Evolutionary conservation across 2,329 filamentous ascomycete genomes (phyloP), one percentile per base, ranked within the genome.

Genomic region (Apiospora malaysiana): DNA sequence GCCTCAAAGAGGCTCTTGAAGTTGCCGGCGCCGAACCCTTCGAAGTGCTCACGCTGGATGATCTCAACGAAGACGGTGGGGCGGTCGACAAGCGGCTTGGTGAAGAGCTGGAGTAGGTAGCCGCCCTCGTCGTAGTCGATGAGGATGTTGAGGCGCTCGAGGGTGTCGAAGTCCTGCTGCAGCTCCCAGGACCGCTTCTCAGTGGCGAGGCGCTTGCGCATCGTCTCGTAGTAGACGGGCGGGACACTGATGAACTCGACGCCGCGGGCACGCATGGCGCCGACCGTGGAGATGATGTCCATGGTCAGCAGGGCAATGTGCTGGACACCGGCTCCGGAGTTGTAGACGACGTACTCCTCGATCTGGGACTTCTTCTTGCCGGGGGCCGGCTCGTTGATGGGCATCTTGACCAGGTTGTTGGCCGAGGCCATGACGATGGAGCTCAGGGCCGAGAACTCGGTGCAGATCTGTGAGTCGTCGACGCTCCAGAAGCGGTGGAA

Each of bases 401-500:
- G 95, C 94, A 98, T 98, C 85, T 98, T 98, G 82, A 98, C 94
- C 5, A 92, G 81, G 71, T 95, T 92, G 84, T 95, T 94, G 72
- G 91, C 90, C 5, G 91, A 94, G 56, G 93, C 90, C 94, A 98
- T 97, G 79, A 98, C 95, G 78, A 98, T 91, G 78, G 90, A 93
- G 83, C 92, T 94, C 66, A 98, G 87, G 12, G 95, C 94, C 0
- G 92, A 94, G 87, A 94, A 98, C 79, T 97, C 94, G 75, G 93
- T 97, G 87, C 91, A 94, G 83, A 98, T 97, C 80, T 97, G 90
- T 76, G 90, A 92, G 86, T 98, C 95, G 81, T 98, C 95, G 71
- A 98, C 95, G 70, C 91, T 94, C 95, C 95, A 98, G 91, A 98
- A 98, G 75, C 95, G 93, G 85, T 97, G 94, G 89, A 98, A 98